Percentiles rank a stretch among this genome's conserved stretches.
phyloP scores from a whole-genome alignment of 495 filamentous ascomycete species.

The Podospora bellae-mahoneyi region DNA sequence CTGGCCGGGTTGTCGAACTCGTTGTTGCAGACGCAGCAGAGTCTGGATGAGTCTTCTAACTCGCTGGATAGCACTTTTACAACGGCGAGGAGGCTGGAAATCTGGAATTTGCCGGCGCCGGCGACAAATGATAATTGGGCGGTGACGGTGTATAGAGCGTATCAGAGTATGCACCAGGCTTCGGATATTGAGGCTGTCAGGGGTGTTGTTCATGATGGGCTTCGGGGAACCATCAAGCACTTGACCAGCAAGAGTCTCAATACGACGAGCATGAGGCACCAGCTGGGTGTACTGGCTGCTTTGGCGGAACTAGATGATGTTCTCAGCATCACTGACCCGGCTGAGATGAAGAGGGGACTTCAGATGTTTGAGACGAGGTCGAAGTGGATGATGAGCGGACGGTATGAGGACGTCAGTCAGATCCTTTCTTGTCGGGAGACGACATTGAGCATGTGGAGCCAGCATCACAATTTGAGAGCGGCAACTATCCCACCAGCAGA shows the following conservation, averaged over 20 bases:
- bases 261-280: slow-evolving; percentile 57
- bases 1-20: slow-evolving; percentile 70
- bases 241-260: slow-evolving; percentile 55
- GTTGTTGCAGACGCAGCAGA: slow-evolving; percentile 61
- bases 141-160: slow-evolving; percentile 70
- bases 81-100: slow-evolving; percentile 80
- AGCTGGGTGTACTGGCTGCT: slow-evolving; percentile 69
- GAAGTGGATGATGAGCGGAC: slow-evolving; percentile 73
- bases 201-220: slow-evolving; percentile 56
- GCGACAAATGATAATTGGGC: slow-evolving; percentile 56
- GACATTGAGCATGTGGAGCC: slow-evolving; percentile 74
- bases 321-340: slow-evolving; percentile 53
- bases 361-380: slow-evolving; percentile 60
- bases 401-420: slow-evolving; percentile 72
- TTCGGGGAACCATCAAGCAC: slow-evolving; percentile 60
- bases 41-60: slow-evolving; percentile 50
- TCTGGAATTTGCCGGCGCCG: slow-evolving; percentile 87
- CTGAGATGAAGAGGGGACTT: slow-evolving; percentile 61
- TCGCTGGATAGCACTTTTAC: slow-evolving; percentile 67
- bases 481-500: slow-evolving; percentile 56
- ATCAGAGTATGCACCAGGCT: slow-evolving; percentile 73
- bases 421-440: slow-evolving; percentile 80
- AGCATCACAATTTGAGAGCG: slow-evolving; percentile 58
- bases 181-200: slow-evolving; percentile 50
- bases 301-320: slow-evolving; percentile 80